Evolutionary conservation across 78 protist species (phyloP).

Genomic region (Bodo saltans): DNA sequence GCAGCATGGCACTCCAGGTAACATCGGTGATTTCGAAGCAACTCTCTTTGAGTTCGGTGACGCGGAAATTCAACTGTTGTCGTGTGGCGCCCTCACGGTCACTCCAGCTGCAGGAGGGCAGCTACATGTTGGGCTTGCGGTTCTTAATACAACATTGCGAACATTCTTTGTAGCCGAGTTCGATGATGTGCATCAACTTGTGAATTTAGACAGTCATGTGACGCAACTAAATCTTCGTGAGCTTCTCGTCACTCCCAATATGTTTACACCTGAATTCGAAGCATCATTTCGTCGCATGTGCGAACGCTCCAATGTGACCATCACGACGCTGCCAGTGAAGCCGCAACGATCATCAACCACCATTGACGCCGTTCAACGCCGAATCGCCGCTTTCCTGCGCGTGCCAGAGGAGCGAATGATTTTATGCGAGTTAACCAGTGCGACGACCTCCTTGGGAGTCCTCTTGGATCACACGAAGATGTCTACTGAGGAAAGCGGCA

Average conservation of each 20-base stretch:
- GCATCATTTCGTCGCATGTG: neutral
- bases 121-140: neutral
- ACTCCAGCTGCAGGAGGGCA: neutral
- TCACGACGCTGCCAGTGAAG: neutral
- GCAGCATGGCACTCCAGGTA: neutral
- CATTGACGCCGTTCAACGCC: neutral
- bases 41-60: neutral
- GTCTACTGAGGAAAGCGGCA: too few species aligned
- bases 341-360: neutral
- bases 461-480: neutral
- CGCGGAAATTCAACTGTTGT: neutral
- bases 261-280: neutral
- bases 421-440: neutral
- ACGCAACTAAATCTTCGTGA: constrained; percentile 4
- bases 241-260: neutral
- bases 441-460: neutral
- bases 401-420: neutral
- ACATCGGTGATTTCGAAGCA: neutral
- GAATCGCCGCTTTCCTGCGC: neutral
- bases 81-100: neutral
- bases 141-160: neutral
- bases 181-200: neutral
- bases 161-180: constrained; percentile 7
- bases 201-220: neutral
- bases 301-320: neutral